phyloP scores from a whole-genome alignment of 2,329 filamentous ascomycete genomes.

The Elsinoe perseae region DNA sequence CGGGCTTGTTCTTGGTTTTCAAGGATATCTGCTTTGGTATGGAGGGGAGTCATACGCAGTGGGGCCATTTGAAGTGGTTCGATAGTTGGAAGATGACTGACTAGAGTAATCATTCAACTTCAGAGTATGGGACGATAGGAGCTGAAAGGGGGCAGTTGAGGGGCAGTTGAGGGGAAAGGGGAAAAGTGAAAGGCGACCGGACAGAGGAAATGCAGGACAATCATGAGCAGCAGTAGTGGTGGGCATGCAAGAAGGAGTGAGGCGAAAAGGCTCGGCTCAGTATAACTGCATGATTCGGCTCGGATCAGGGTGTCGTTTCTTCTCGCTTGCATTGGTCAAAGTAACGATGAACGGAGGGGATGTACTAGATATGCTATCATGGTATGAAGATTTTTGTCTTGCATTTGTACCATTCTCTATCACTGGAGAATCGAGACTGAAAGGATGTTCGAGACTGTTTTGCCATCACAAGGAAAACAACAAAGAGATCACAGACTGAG shows the following conservation, averaged over 20 bases:
- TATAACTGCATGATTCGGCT: background rate
- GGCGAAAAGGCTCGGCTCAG: too few species aligned
- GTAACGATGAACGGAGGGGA: background rate
- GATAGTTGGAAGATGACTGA: conserved; percentile 77
- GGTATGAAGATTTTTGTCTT: background rate
- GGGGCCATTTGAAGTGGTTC: conserved; percentile 91
- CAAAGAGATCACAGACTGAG: too few species aligned
- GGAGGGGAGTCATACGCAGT: conserved; percentile 74
- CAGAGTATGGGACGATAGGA: background rate
- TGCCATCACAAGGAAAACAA: too few species aligned
- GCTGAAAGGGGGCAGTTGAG: too few species aligned
- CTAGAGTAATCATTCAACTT: conserved; percentile 25
- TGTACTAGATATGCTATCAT: conserved; percentile 12
- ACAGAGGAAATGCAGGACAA: too few species aligned
- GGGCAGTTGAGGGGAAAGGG: too few species aligned
- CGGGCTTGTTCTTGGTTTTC: conserved; percentile 83
- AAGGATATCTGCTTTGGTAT: conserved; percentile 95
- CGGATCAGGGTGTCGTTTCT: background rate
- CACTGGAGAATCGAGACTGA: too few species aligned
- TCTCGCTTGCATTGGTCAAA: background rate
- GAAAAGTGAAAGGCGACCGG: background rate
- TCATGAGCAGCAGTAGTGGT: too few species aligned
- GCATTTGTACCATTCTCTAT: too few species aligned
- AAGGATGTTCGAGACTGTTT: too few species aligned
- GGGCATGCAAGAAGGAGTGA: background rate